Evolutionary conservation across 2,329 filamentous ascomycete genomes (phyloP), one percentile per base, ranked within the genome.

Genomic region (Hypomyces rosellus): DNA sequence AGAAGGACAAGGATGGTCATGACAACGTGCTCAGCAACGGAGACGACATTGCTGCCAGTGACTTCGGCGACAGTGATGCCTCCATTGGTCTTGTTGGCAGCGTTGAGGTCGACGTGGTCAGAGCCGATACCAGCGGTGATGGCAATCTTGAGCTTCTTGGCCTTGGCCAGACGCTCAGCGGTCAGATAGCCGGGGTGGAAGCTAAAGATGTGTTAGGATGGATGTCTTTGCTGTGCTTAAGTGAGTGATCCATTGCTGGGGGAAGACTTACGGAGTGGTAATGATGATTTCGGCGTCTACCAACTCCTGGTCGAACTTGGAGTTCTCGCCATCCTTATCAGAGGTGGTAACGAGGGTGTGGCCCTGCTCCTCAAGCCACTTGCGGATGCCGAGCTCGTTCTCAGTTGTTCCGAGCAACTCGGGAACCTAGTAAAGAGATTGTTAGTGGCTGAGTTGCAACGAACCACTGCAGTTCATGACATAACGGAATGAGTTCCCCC

Each of bases 111-210:
- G 69, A 99, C 89, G 74, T 99, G 93, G 76, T 99, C 93, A 47
- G 92, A 97, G 61, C 93, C 93, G 67, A 99, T 96, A 77, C 93
- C 93, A 63, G 93, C 93, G 46, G 93, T 99, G 71, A 99, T 75
- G 69, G 92, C 92, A 55, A 99, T 78, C 84, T 97, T 97, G 65
- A 99, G 87, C 52, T 99, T 97, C 87, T 97, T 97, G 61, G 93
- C 93, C 78, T 93, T 95, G 65, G 89, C 89, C 50, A 99, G 84
- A 67, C 93, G 91, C 78, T 97, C 92, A 49, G 89, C 89, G 45
- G 88, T 97, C 53, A 99, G 86, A 80, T 99, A 99, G 58, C 92
- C 93, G 49, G 92, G 92, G 79, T 97, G 92, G 86, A 97, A 97
- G 68, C 89, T 95, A 61, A 20, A 12, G 6, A 9, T 15, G 1